These are phyloP conservation scores for Gracilariopsis chorda DNA, from an alignment of 23 red algal genomes.

Conservation along the genomic window DNA sequence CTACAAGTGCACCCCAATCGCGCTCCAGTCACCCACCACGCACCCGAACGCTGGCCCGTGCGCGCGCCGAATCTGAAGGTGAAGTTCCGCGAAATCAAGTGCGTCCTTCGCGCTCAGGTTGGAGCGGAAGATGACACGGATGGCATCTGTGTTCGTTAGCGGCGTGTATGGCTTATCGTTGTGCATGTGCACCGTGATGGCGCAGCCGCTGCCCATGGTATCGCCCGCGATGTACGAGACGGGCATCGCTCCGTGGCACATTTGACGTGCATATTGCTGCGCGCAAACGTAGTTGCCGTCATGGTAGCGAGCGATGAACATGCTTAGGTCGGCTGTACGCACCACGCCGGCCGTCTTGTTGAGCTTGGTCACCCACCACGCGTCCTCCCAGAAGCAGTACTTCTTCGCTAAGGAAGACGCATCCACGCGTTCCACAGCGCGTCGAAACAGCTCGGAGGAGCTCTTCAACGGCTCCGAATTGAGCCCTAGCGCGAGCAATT, in stretches of 20 bases:
- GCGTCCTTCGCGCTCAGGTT: background rate
- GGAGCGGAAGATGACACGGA: background rate
- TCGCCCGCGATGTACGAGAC: constrained; percentile 17
- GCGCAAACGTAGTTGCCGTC: constrained; percentile 24
- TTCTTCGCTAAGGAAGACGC: background rate
- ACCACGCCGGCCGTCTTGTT: background rate
- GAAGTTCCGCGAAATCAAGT: background rate
- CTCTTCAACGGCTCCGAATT: constrained; percentile 17
- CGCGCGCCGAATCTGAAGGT: background rate
- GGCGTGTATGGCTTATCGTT: constrained; percentile 1
- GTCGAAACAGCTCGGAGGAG: background rate
- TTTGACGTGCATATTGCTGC: no score
- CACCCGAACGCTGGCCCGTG: constrained; percentile 5
- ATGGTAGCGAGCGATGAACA: constrained; percentile 29
- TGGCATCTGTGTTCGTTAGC: background rate
- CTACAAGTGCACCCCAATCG: background rate
- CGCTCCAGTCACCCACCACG: constrained; percentile 23
- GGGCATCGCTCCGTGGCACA: constrained; percentile 39
- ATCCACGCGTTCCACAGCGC: background rate
- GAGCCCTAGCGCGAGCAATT: constrained; percentile 4
- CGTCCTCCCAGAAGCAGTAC: constrained; percentile 55
- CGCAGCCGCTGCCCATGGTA: background rate
- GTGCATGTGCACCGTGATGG: background rate
- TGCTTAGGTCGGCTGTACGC: background rate
- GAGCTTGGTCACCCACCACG: constrained; percentile 46